Conservation (phyloP, 2,329 filamentous ascomycete species). For the Epichloe aotearoae region DNA sequence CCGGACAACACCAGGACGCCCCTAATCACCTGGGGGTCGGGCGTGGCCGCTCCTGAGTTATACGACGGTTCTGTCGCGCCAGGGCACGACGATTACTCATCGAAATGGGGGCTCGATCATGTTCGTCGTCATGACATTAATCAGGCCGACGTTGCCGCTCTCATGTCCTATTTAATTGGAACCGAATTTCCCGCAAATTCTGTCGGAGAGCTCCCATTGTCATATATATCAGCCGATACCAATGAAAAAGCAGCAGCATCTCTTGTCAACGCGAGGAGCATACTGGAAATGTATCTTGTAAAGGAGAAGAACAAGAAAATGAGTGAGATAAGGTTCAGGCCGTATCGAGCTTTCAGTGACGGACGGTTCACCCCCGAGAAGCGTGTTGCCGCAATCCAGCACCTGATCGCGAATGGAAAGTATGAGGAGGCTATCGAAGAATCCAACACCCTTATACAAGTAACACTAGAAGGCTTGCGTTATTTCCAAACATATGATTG, state of each 20-base stretch:
- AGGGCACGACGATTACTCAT: constrained; percentile 85
- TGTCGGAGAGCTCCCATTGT: constrained; percentile 79
- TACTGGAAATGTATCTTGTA: constrained; percentile 90
- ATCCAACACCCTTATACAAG: constrained; percentile 62
- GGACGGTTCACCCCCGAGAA: constrained; percentile 47
- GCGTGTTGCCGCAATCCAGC: constrained; percentile 53
- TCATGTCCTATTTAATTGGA: constrained; percentile 89
- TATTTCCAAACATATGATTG: constrained; percentile 98
- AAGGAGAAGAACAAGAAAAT: constrained; percentile 78
- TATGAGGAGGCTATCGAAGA: constrained; percentile 69
- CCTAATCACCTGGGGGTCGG: constrained; percentile 85
- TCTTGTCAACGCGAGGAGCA: constrained; percentile 70
- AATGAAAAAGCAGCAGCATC: constrained; percentile 74
- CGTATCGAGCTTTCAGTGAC: constrained; percentile 58
- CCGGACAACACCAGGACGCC: constrained; percentile 95
- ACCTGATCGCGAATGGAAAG: constrained; percentile 50
- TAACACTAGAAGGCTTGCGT: constrained; percentile 68
- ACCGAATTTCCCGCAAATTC: constrained; percentile 91
- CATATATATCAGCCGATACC: constrained; percentile 60
- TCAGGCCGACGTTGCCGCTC: constrained; percentile 84
- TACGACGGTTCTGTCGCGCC: constrained; percentile 44
- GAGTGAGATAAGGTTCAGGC: constrained; percentile 62
- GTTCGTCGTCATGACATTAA: constrained; percentile 80
- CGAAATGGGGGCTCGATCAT: constrained; percentile 73
- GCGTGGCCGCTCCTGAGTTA: constrained; percentile 62